Base-by-base conservation (phyloP, 1,139 yeast genomes). In the Pichia sp. region DNA sequence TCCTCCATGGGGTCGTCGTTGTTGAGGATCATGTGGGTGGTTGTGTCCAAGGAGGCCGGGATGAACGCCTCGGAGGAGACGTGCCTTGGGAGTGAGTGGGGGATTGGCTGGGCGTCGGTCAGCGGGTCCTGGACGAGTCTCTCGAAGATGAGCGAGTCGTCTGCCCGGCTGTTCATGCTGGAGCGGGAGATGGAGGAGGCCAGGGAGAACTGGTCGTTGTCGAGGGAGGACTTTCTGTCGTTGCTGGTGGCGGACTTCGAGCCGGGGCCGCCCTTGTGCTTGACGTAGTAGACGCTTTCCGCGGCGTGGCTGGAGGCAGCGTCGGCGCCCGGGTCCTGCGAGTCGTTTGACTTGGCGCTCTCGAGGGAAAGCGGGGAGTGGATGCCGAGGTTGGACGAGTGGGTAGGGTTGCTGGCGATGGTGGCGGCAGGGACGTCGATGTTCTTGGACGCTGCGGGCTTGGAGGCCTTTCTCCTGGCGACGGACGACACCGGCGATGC, bases 21-120 rank as follows among this genome's bases (percentile, higher is more conserved):
- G 41, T 47, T 36, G 16, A 36, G 7, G 16, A 59, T 52, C 45
- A 87, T 75, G 41, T 85, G 77, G 49, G 82, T 77, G 3, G 93
- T 81, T 30, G 92, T 79, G 65, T 88, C 96, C 65, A 90, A 75
- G 8, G 90, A 90, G 2, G 96, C 90, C 1, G 96, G 90, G 51
- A 88, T 87, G 62, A 75, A 82, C 68, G 88, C 90, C 66, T 88
- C 87, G 46, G 74, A 68, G n/a, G 80, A 74, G 60, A 77, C 74
- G 60, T 80, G 84, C 29, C 77, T 67, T 23, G 78, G 78, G 44
- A 73, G 53, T 5, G 67, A 62, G 49, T 57, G 53, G 2, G 65
- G 64, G 11, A 62, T 55, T 4, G 68, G 63, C 59, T 67, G 64
- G 55, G 65, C 54, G 56, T 64, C 64, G 54, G 64, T 56, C 48